These are phyloP conservation scores for Stipa capillata DNA, from an alignment of 176 grass and related monocot genomes.

Conservation along the genomic window DNA sequence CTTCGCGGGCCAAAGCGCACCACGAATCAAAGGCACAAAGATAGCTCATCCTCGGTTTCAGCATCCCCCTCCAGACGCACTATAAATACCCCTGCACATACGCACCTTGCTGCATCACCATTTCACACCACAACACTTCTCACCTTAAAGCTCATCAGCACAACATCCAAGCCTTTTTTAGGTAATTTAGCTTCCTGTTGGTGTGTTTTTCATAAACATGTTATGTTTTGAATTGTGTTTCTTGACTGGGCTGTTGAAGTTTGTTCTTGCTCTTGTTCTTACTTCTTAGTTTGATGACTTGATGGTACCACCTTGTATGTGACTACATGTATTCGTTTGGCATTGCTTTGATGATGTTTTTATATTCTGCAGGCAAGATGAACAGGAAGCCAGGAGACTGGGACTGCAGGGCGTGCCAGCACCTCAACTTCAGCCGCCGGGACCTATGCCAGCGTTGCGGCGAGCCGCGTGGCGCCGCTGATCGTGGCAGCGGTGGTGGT, in stretches of 20 bases:
- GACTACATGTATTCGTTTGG: neutral
- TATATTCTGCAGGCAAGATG: constrained; percentile 49
- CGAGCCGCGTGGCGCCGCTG: constrained; percentile 48
- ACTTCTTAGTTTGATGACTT: neutral
- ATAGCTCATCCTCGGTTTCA: constrained; percentile 39
- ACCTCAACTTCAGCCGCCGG: constrained; percentile 96
- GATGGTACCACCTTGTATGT: neutral
- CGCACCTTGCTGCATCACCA: constrained; percentile 36
- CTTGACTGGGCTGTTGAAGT: neutral
- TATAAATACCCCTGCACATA: constrained; percentile 54
- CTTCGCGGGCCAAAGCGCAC: constrained; percentile 37
- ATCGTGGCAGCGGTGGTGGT: constrained; percentile 38
- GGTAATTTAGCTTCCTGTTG: constrained; percentile 24
- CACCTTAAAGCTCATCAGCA: constrained; percentile 11
- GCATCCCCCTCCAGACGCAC: constrained; percentile 26
- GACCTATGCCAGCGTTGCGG: constrained; percentile 86
- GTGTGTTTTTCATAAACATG: neutral
- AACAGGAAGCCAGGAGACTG: constrained; percentile 99
- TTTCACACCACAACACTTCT: neutral
- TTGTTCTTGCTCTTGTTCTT: neutral
- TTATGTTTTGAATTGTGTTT: constrained; percentile 15
- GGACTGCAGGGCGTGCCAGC: constrained; percentile 95
- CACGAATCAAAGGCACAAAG: constrained; percentile 41
- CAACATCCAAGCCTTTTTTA: constrained; percentile 2
- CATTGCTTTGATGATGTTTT: constrained; percentile 17